Base-by-base conservation (phyloP, 371 early-diverging fungal genomes). In the Mortierella polycephala region DNA sequence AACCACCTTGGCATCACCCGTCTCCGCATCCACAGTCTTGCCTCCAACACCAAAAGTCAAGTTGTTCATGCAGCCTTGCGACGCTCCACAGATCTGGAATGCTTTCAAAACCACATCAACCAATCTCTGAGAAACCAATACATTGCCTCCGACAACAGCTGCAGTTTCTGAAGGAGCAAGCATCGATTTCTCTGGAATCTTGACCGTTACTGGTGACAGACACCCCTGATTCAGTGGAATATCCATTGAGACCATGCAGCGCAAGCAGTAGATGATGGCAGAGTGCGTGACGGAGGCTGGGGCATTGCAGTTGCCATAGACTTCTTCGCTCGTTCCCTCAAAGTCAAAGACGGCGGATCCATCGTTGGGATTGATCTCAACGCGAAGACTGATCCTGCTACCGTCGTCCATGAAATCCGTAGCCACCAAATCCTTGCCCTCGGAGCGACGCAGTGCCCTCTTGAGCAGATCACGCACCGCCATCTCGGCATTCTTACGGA, bases 61-160 rank as follows among this genome's bases (percentile, higher is more conserved):
- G 77, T 98, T 98, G 85, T 98, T 98, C 86, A 93, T 94, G 74
- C 94, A 95, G 1, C 98, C 99, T 83, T 98, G 98, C 45, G 93
- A 93, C 0, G 97, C 98, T 1, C 97, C 97, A 64, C 94, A 94
- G 0, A 95, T 96, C 11, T 88, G 84, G 82, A 98, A 98, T 0
- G 97, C 95, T 57, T 91, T 90, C 30, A 98, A 76, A 8, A 98
- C 90, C 12, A 96, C 96, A 75, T 98, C 99, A 16, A 95, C 95
- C 12, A 98, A 75, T 16, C 99, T 86, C 84, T 98, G 99, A 45
- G 94, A 93, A 0, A 98, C 98, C 71, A 97, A 71, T 1, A 98
- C 99, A 71, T 98, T 98, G 61, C 99, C 99, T 41, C 98, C 99
- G 2, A 98, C 99, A 0, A 98, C 98, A 0, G 98, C 99, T 12